These are phyloP conservation scores for Picea glauca DNA, from an alignment of 75 land plant species.

Conservation along the genomic window DNA sequence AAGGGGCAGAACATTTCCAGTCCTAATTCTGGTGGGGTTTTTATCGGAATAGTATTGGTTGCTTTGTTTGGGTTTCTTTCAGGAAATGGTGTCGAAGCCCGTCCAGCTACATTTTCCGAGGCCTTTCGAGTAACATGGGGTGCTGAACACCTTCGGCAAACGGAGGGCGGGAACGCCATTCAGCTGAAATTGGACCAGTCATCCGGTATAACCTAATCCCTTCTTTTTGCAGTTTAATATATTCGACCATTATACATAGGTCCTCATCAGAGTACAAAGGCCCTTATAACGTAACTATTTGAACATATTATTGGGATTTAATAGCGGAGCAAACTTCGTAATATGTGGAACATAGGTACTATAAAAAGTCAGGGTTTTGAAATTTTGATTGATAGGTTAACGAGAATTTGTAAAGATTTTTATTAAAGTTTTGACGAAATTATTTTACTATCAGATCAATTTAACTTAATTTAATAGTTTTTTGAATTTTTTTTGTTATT, in stretches of 20 bases:
- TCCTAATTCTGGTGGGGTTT: too few species aligned
- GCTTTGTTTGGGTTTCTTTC: background rate
- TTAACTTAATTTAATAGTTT: too few species aligned
- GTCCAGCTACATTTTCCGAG: conserved; percentile 44
- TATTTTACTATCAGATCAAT: too few species aligned
- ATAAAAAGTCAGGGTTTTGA: too few species aligned
- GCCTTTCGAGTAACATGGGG: conserved; percentile 57
- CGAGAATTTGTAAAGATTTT: too few species aligned
- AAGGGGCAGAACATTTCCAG: background rate
- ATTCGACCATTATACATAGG: background rate
- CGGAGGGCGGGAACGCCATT: conserved; percentile 36
- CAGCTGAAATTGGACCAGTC: conserved; percentile 49
- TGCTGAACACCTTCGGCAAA: conserved; percentile 30
- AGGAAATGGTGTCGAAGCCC: conserved; percentile 7
- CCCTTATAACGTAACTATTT: background rate
- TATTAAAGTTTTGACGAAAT: too few species aligned
- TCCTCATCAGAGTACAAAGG: background rate
- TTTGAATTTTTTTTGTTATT: too few species aligned
- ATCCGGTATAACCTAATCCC: conserved; percentile 25
- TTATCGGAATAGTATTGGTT: background rate
- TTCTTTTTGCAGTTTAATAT: background rate
- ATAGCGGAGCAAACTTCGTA: too few species aligned
- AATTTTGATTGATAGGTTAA: too few species aligned
- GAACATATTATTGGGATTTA: background rate
- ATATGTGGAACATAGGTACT: too few species aligned